Evolutionary conservation across 257 asterid species (phyloP).

Genomic region (Solanum ahanhuiri): DNA sequence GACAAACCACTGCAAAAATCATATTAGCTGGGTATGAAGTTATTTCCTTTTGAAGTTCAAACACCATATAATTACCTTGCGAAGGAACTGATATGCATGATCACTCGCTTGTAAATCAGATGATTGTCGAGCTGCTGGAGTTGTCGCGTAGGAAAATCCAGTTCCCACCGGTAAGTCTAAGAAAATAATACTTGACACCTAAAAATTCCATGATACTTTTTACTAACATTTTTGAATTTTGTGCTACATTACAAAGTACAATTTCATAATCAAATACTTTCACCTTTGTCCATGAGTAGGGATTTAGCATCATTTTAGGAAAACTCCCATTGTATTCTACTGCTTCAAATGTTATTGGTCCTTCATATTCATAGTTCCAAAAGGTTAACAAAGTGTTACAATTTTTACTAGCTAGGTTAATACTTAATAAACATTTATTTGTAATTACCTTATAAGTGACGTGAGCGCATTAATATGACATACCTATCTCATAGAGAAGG

Average conservation of each 20-base stretch:
- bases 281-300: slow-evolving; percentile 9
- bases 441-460: too few relatives aligned
- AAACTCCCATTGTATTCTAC: slow-evolving; percentile 7
- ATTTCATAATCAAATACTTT: not conserved
- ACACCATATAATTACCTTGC: not conserved
- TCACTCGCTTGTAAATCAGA: not conserved
- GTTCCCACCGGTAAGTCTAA: not conserved
- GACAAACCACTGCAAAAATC: slow-evolving; percentile 8
- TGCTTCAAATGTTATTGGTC: not conserved
- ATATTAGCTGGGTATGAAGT: too few relatives aligned
- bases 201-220: not conserved
- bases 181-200: slow-evolving; percentile 6
- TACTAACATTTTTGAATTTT: not conserved
- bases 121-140: not conserved
- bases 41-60: too few relatives aligned
- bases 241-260: not conserved
- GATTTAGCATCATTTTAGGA: not conserved
- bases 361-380: too few relatives aligned
- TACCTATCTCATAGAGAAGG: slow-evolving; percentile 15
- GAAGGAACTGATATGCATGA: slow-evolving; percentile 1
- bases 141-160: slow-evolving; percentile 7
- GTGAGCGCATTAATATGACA: too few relatives aligned
- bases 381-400: too few relatives aligned
- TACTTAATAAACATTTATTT: too few relatives aligned
- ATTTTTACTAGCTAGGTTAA: too few relatives aligned